phyloP scores from a whole-genome alignment of 495 filamentous ascomycete species.

The Podospora comata region DNA sequence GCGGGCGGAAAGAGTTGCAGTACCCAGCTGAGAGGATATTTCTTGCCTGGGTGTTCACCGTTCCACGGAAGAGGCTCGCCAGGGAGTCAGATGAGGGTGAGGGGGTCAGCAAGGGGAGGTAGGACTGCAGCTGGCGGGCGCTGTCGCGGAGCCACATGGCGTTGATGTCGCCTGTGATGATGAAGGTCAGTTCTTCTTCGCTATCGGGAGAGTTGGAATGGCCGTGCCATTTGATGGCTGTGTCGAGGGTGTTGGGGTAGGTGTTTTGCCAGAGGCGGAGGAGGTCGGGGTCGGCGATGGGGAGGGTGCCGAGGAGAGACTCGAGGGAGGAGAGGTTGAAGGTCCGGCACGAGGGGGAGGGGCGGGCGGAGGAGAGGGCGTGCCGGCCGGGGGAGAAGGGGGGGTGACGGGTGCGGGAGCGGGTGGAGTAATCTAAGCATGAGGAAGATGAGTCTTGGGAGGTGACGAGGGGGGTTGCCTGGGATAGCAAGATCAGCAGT shows the following conservation, averaged over 20 bases:
- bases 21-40: slow-evolving; percentile 54
- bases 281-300: slow-evolving; percentile 62
- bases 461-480: too few species aligned
- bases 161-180: slow-evolving; percentile 64
- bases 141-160: slow-evolving; percentile 72
- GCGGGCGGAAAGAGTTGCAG: slow-evolving; percentile 66
- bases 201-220: slow-evolving; percentile 37
- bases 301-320: slow-evolving; percentile 43
- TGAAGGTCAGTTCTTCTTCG: slow-evolving; percentile 46
- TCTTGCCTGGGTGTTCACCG: slow-evolving; percentile 63
- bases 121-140: slow-evolving; percentile 64
- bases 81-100: slow-evolving; percentile 45
- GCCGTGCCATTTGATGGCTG: slow-evolving; percentile 63
- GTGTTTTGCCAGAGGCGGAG: slow-evolving; percentile 62
- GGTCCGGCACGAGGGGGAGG: slow-evolving; percentile 56
- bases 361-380: slow-evolving; percentile 55
- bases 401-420: slow-evolving; percentile 43
- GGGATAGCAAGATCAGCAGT: background rate
- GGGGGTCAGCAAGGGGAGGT: slow-evolving; percentile 54
- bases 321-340: slow-evolving; percentile 58
- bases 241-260: slow-evolving; percentile 67
- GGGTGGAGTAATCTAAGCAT: slow-evolving; percentile 55
- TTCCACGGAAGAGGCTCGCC: slow-evolving; percentile 59
- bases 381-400: slow-evolving; percentile 46
- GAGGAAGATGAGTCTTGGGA: background rate